Base-by-base conservation (phyloP, 108 stramenopile species). In the Pseudonitzschia pungens region DNA sequence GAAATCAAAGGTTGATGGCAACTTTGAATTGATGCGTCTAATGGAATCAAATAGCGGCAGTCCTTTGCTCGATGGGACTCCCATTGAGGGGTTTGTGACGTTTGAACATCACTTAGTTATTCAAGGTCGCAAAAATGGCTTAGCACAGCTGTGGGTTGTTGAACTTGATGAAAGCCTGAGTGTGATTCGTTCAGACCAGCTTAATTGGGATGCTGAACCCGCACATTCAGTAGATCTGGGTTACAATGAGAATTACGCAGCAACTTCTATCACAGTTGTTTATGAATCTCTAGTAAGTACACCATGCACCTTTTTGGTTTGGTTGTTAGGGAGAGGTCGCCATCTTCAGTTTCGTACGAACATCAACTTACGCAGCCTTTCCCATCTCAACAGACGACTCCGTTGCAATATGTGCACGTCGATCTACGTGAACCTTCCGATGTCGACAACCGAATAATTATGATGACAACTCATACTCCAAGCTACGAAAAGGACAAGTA, bases 401-500 rank as follows among this genome's bases (percentile, higher is more conserved):
- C 92, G 68, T 69, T 87, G 40, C 88, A 92, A 21, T 91, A 91
- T 24, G 78, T 60, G 20, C 71, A 85, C 48, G 66, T 76, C 21
- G 67, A 86, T 27, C 82, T 87, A 8, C 67, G 84, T 64, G 67
- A 77, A 7, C 44, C 83, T 43, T 56, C 72, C 60, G 75, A 90
- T 75, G 48, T 84, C 65, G 41, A 33, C 54, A 28, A 40, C 16
- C 48, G 87, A 44, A 64, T 33, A 28, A 53, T 85, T 16, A 26
- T 97, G 57, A 90, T 96, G 70, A 78, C 78, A 22, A 79, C 86
- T 43, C 68, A 79, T 59, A 92, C 95, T 26, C 90, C 92, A 20
- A 80, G 81, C 44, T 96, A 95, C 72, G 81, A 92, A 69, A 79
- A 76, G 29, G 58, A 80, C 21, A 51, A 71, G 41, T 96, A 92